Percentiles rank a stretch among this genome's conserved stretches.
Evolutionary conservation across 371 early-diverging fungal genomes (phyloP).

Genomic region (Mucor lusitanicus): DNA sequence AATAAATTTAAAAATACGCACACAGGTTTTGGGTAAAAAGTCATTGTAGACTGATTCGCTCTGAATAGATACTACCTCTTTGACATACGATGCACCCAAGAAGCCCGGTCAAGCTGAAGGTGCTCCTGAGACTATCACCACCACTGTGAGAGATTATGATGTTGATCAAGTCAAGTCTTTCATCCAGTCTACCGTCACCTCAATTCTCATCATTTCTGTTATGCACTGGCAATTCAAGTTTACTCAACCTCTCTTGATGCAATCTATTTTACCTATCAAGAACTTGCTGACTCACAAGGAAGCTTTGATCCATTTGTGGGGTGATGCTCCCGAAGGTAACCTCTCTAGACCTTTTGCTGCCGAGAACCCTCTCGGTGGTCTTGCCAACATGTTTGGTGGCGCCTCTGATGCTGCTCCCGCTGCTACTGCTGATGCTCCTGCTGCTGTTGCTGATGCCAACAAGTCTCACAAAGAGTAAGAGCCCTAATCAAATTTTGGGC

Average conservation of each 20-base stretch:
- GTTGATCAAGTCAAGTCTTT: conserved; percentile 73
- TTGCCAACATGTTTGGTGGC: conserved; percentile 46
- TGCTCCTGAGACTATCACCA: conserved; percentile 52
- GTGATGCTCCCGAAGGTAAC: conserved; percentile 78
- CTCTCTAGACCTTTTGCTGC: conserved; percentile 86
- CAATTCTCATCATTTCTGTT: conserved; percentile 71
- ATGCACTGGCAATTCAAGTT: conserved; percentile 91
- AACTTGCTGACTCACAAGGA: conserved; percentile 72
- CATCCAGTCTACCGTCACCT: conserved; percentile 69
- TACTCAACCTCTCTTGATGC: conserved; percentile 88
- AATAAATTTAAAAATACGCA: background rate
- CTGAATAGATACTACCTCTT: conserved; percentile 59
- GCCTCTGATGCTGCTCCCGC: conserved; percentile 5
- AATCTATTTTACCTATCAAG: conserved; percentile 83
- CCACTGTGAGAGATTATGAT: conserved; percentile 85
- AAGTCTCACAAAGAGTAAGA: background rate
- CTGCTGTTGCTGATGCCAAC: background rate
- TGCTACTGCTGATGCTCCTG: conserved; percentile 31
- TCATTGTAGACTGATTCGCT: background rate
- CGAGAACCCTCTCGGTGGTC: conserved; percentile 70
- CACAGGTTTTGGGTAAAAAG: background rate
- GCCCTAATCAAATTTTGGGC: too few species aligned
- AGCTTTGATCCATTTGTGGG: conserved; percentile 81
- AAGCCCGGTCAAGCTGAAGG: conserved; percentile 33
- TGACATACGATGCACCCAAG: conserved; percentile 64